Base-by-base conservation (phyloP, 2,329 filamentous ascomycete genomes). In the Aspergillus fumigatus region DNA sequence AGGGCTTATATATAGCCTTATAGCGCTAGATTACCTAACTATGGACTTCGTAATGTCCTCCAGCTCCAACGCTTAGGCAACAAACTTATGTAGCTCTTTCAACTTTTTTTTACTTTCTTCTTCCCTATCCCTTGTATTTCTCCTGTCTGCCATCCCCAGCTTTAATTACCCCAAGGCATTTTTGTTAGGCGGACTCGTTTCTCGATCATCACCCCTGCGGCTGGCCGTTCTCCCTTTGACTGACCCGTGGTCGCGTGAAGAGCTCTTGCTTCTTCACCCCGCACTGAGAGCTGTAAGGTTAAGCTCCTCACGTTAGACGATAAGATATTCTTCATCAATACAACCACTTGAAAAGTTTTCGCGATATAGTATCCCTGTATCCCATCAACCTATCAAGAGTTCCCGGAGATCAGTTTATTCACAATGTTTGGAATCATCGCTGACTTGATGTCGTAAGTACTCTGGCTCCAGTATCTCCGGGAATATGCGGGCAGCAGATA, bases 351-450 rank as follows among this genome's bases (percentile, higher is more conserved):
- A 40, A 21, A 21, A 19, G 11, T 40, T 45, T 48, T 48, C 49
- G 32, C 14, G n/a, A 54, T 25, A 21, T 26, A 48, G 10, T 48
- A 38, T n/a, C 43, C 21, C 11, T 14, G 19, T 47, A 27, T 49
- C 29, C 14, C 5, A 17, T 35, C 32, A 35, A 7, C 5, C 32
- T 35, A 35, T 17, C 4, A 35, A 11, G 4, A 35, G 5, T 17
- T 17, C 17, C 14, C 14, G 32, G 17, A 6, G 14, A 17, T n/a
- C 17, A 29, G 11, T 19, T 21, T 21, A 25, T 51, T 48, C 67
- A 76, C 55, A 75, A 90, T 92, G 88, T 91, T 92, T 70, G 87
- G 88, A 75, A 83, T 91, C 66, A 83, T 92, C 66, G 85, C 89
- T 66, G 88, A 90, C 75, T 79, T 91, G 66, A 79, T 92, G 73